Evolutionary conservation across 1,284 basidiomycete species (phyloP), one percentile per base, ranked within the genome.

Genomic region (Spongispora temasekensis): DNA sequence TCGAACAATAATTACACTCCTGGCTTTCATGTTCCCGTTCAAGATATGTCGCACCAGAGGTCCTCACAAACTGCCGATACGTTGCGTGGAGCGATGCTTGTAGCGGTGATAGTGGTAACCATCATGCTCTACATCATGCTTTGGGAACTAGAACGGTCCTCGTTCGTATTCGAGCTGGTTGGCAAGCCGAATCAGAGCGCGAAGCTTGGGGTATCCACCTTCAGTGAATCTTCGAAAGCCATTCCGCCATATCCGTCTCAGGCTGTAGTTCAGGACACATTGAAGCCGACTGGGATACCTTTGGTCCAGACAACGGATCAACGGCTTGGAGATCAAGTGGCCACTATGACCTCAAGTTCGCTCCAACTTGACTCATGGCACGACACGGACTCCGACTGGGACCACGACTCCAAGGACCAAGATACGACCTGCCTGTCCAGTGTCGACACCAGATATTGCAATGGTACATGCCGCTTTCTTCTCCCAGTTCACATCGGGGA

Each of bases 401-500:
- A n/a, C n/a, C n/a, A 42, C 40, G 25, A 17, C 7, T 6, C 31
- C 40, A 2, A 37, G 54, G 35, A 28, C 7, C 54, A 51, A 3
- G 31, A 44, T 19, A 27, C 3, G 28, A 19, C 34, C 0, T 31
- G 40, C 4, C 32, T 27, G n/a, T 48, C 55, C 31, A 32, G 13
- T 44, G 31, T 44, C 23, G 13, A 44, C 42, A 8, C 42, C 23
- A 23, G 21, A 44, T 32, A 62, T 27, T 71, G 67, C 37, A 28
- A 54, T 3, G 53, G 55, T 27, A 53, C 72, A 5, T 82, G 78
- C 60, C 77, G 76, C 5, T 79, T 83, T 62, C 76, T 85, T 30
- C 72, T 85, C 31, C 80, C 81, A 0, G 67, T 79, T 15, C 77
- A 77, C 7, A 74, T 84, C 34, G 73, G 76, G 17, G 82, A 82